These are phyloP conservation scores for Phlebiopsis gigantea DNA, from an alignment of 768 basidiomycete species.

Conservation along the genomic window DNA sequence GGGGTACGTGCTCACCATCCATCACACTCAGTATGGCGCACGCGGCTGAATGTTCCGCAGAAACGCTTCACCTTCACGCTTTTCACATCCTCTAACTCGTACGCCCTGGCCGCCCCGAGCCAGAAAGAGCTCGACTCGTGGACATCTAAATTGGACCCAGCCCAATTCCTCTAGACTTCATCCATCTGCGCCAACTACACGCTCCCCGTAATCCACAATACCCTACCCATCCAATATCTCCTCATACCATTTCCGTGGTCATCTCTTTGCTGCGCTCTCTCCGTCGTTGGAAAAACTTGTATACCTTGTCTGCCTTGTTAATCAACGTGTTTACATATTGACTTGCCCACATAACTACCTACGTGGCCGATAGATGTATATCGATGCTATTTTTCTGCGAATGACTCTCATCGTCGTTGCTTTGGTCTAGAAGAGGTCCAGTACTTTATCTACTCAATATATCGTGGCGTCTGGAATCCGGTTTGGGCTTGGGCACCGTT, in stretches of 20 bases:
- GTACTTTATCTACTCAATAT: neutral
- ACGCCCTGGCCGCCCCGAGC: conserved; percentile 79
- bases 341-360: neutral
- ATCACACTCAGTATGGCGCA: neutral
- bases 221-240: neutral
- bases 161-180: conserved; percentile 33
- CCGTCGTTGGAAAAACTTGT: neutral
- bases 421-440: neutral
- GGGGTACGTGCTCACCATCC: conserved; percentile 51
- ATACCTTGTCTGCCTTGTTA: neutral
- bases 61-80: conserved; percentile 85
- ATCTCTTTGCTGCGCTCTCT: neutral
- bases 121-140: conserved; percentile 81
- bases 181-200: neutral
- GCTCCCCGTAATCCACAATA: neutral
- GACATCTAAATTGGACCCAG: conserved; percentile 82
- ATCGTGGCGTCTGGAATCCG: neutral
- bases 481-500: neutral
- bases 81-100: conserved; percentile 89
- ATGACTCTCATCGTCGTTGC: neutral
- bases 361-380: neutral
- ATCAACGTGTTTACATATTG: conserved; percentile 1
- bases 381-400: neutral
- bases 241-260: neutral
- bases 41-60: conserved; percentile 33